phyloP scores from a whole-genome alignment of 2,329 filamentous ascomycete species.

The Verticillium klebahnii region DNA sequence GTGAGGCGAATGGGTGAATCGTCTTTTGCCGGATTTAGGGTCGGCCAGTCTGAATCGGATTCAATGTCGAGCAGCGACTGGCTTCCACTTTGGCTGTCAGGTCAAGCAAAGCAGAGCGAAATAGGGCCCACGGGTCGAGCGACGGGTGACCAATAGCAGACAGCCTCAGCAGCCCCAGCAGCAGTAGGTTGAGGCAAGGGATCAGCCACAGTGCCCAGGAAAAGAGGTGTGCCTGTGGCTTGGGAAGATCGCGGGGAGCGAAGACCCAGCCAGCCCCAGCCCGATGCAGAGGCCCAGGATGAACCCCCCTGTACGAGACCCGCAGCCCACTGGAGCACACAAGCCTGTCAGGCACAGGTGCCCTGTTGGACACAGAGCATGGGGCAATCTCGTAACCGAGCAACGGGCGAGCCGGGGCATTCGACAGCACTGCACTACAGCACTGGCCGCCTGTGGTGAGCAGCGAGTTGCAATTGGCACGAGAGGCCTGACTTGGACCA shows the following conservation, averaged over 20 bases:
- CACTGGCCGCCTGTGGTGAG: not conserved
- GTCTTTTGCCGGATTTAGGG: not conserved
- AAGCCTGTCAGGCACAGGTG: not conserved
- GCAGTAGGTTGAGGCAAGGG: not conserved
- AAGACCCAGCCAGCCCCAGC: not conserved
- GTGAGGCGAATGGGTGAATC: not conserved
- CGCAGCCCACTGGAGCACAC: not conserved
- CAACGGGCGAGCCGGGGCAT: not conserved
- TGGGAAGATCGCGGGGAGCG: not conserved
- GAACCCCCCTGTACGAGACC: not conserved
- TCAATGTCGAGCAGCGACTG: not conserved
- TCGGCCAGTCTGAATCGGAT: not conserved
- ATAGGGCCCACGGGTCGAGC: too few relatives aligned
- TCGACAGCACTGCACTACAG: not conserved
- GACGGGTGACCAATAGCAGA: too few relatives aligned
- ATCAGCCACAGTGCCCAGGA: not conserved
- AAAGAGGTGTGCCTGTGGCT: not conserved
- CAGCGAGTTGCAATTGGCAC: not conserved
- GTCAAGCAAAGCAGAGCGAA: not conserved
- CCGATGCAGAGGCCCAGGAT: not conserved
- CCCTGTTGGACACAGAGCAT: not conserved
- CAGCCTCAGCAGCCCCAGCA: not conserved
- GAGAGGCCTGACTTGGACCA: too few relatives aligned
- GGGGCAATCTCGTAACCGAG: not conserved
- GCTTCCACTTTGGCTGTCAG: not conserved